These are phyloP conservation scores for Solanum clarkiae DNA, from an alignment of 257 asterid species.

Conservation along the genomic window DNA sequence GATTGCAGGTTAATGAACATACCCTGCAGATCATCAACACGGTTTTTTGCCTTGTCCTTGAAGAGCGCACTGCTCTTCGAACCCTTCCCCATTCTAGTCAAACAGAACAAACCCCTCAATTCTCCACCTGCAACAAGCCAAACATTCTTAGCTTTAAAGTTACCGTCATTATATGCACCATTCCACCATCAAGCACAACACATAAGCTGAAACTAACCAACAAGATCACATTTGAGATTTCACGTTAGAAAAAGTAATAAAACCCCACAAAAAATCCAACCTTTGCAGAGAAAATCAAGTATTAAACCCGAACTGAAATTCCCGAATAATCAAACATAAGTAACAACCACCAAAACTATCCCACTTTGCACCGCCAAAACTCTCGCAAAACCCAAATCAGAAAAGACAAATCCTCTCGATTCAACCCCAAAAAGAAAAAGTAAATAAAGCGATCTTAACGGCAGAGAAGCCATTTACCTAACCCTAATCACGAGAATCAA, in stretches of 20 bases:
- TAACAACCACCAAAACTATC: neutral
- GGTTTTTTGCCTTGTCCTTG: conserved; percentile 90
- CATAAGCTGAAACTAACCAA: neutral
- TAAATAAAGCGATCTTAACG: neutral
- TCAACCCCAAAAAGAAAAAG: neutral
- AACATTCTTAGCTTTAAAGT: neutral
- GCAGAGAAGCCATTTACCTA: neutral
- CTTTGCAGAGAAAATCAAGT: neutral
- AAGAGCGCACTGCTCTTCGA: conserved; percentile 74
- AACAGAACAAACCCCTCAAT: conserved; percentile 13
- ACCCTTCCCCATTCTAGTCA: conserved; percentile 60
- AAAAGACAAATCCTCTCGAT: neutral
- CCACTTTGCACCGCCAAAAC: neutral
- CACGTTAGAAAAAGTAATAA: neutral
- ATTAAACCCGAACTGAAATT: neutral
- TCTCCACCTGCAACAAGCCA: conserved; percentile 18
- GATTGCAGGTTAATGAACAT: conserved; percentile 75
- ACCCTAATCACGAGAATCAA: neutral
- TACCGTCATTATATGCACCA: neutral
- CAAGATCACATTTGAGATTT: neutral
- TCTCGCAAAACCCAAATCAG: neutral
- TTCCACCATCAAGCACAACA: neutral
- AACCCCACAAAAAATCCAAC: neutral
- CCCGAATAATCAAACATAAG: neutral
- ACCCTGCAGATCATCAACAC: conserved; percentile 94